These are phyloP conservation scores for Agrocybe pediades DNA, from an alignment of 768 basidiomycete species.

Conservation along the genomic window DNA sequence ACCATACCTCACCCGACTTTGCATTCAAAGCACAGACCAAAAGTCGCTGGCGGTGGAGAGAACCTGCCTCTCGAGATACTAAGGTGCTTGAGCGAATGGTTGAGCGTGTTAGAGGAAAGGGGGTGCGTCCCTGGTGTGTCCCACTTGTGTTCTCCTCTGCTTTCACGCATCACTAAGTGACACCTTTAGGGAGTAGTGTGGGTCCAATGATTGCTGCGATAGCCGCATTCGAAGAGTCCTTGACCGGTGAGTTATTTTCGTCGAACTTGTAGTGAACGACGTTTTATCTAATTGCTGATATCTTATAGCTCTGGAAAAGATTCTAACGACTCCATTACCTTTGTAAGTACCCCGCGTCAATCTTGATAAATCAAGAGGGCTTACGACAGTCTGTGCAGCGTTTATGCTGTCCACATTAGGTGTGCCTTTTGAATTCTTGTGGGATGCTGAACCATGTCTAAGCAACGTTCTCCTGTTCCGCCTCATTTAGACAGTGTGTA, in stretches of 20 bases:
- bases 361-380: background rate
- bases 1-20: conserved; percentile 26
- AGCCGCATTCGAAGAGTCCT: conserved; percentile 53
- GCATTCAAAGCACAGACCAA: conserved; percentile 35
- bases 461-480: conserved; percentile 12
- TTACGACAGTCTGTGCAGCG: conserved; percentile 32
- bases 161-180: background rate
- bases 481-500: background rate
- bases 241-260: too few species aligned
- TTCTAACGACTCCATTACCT: conserved; percentile 65
- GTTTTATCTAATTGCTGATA: background rate
- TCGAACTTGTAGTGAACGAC: conserved; percentile 5
- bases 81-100: conserved; percentile 58
- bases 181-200: conserved; percentile 43
- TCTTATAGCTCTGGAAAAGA: conserved; percentile 52
- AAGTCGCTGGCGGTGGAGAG: conserved; percentile 44
- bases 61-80: conserved; percentile 62
- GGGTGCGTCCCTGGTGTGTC: conserved; percentile 55
- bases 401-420: conserved; percentile 68
- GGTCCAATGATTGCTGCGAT: conserved; percentile 51
- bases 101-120: conserved; percentile 57
- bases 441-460: too few species aligned
- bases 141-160: conserved; percentile 1
- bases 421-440: too few species aligned
- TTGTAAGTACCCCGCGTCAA: conserved; percentile 48